phyloP scores from a whole-genome alignment of 176 grass and related monocot genomes.

The Carex scoparia region DNA sequence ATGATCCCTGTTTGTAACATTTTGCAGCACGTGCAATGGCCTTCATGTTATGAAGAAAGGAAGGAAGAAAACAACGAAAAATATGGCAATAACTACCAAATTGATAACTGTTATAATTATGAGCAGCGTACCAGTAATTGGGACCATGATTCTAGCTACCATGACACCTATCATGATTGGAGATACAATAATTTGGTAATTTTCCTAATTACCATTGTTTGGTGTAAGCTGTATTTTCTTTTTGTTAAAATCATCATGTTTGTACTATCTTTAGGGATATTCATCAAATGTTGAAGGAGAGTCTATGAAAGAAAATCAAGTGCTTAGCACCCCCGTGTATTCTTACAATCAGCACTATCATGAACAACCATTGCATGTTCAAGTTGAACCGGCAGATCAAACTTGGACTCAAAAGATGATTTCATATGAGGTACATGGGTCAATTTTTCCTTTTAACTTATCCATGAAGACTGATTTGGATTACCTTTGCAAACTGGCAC shows the following conservation, averaged over 20 bases:
- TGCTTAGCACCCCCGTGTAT: conserved; percentile 42
- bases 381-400: conserved; percentile 46
- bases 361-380: conserved; percentile 53
- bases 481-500: neutral
- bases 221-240: neutral
- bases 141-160: conserved; percentile 37
- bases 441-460: neutral
- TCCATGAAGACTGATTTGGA: neutral
- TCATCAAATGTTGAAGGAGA: conserved; percentile 19
- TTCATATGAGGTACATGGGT: conserved; percentile 51
- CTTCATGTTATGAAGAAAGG: conserved; percentile 20
- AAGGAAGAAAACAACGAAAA: conserved; percentile 11
- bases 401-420: conserved; percentile 50
- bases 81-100: conserved; percentile 29
- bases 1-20: neutral
- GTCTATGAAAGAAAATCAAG: conserved; percentile 13
- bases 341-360: conserved; percentile 48
- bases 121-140: conserved; percentile 23
- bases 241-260: conserved; percentile 7
- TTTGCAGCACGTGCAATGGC: conserved; percentile 12
- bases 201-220: neutral
- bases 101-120: conserved; percentile 2
- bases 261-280: conserved; percentile 19
- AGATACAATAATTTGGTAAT: conserved; percentile 43
- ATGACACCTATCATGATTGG: conserved; percentile 38